Evolutionary conservation across 2,329 filamentous ascomycete genomes (phyloP), one percentile per base, ranked within the genome.

Genomic region (Colletotrichum sp.): DNA sequence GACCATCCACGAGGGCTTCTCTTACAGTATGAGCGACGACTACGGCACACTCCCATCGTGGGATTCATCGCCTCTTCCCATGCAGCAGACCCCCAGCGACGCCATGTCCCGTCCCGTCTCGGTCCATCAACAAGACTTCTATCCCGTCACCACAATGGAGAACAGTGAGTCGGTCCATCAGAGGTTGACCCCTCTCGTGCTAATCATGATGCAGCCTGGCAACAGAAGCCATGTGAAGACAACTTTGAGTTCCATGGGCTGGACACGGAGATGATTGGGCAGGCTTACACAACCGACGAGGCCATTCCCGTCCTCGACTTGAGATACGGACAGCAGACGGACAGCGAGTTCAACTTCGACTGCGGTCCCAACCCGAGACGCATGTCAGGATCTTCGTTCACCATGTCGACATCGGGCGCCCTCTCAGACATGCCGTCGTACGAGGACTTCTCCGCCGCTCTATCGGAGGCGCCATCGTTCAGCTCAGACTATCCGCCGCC

Each of bases 301-400:
- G 88, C 89, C 69, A 89, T 93, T 77, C 90, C 91, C 15, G 89
- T 93, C 71, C 85, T 93, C 43, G 91, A 93, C 80, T 83, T 93
- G 74, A 87, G 90, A 80, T 92, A 90, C 79, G 83, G 70, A 84
- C 85, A 78, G 79, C 87, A 82, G 43, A 80, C 82, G 27, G 91
- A 92, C n/a, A 84, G 86, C 70, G 89, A 91, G 43, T 80, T 90
- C 75, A 86, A 85, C 73, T 87, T 90, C 76, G 90, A 92, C 55
- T 85, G 88, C 70, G 86, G 85, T n/a, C 83, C 89, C 61, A 89
- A 90, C 77, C 87, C 89, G 62, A 89, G 93, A 75, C 90, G 93
- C 76, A 90, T 94, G 87, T 94, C 93, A 25, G 93, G 93, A 64
- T 94, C 93, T 4, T 94, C 93, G 2, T 94, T 94, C 80, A 94